Evolutionary conservation across 345 rosid species (phyloP).

Genomic region (Eucalyptus globulus): DNA sequence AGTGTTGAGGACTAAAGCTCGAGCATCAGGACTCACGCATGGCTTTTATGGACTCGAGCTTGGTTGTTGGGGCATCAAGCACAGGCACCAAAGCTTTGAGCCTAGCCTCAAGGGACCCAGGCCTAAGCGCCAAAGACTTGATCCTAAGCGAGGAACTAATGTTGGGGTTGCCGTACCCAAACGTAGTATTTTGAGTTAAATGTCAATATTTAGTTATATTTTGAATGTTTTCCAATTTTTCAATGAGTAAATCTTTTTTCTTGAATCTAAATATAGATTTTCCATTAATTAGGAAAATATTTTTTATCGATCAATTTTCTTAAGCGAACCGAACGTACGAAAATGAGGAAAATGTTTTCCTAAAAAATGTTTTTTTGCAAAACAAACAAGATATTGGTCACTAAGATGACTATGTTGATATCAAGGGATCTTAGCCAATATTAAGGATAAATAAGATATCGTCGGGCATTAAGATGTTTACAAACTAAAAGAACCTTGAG

Average conservation of each 20-base stretch:
- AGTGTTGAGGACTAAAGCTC: background rate
- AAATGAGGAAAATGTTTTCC: no score
- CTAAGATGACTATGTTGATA: background rate
- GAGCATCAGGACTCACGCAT: fast-evolving
- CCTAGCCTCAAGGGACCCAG: background rate
- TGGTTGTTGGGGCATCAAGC: fast-evolving
- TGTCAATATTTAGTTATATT: background rate
- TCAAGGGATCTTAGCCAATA: background rate
- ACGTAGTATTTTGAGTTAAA: background rate
- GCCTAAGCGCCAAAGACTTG: fast-evolving
- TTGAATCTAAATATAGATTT: no score
- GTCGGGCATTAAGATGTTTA: background rate
- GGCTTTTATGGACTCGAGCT: background rate
- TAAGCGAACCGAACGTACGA: fast-evolving
- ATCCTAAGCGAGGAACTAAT: background rate
- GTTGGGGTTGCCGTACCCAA: background rate
- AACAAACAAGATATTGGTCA: background rate
- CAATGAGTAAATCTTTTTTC: background rate
- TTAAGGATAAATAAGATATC: background rate
- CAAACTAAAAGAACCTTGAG: fast-evolving
- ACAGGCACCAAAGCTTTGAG: background rate
- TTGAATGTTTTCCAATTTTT: background rate
- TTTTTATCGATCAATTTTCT: no score
- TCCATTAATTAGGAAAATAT: background rate
- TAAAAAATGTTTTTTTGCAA: no score